A percentile compares a stretch with the other conserved stretches of the same genome.
These are phyloP conservation scores for Boletus reticuloceps DNA, from an alignment of 768 basidiomycete species.

Conservation along the genomic window DNA sequence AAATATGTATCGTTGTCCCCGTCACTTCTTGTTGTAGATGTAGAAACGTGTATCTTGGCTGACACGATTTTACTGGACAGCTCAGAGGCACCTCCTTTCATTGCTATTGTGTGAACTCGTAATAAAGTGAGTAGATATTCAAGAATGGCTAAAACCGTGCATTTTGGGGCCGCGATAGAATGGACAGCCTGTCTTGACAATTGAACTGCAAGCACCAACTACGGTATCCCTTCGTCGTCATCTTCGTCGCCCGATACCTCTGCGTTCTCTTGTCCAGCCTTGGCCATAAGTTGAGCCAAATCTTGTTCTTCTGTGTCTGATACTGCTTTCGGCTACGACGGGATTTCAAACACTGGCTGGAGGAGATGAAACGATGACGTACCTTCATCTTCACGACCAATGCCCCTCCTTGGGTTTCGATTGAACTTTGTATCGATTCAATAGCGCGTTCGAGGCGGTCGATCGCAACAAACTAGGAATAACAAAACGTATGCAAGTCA, in stretches of 20 bases:
- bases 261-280: slow-evolving; percentile 89
- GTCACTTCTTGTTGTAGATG: too few species aligned
- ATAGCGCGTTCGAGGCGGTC: slow-evolving; percentile 93
- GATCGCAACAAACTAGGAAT: slow-evolving; percentile 71
- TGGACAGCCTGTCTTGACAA: too few species aligned
- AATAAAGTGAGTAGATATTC: too few species aligned
- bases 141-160: too few species aligned
- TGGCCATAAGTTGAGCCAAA: slow-evolving; percentile 94
- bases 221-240: slow-evolving; percentile 54
- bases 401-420: slow-evolving; percentile 81
- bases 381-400: slow-evolving; percentile 98
- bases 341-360: neutral
- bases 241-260: slow-evolving; percentile 96
- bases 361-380: neutral
- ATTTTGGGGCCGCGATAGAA: too few species aligned
- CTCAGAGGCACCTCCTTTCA: too few species aligned
- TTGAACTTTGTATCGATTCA: slow-evolving; percentile 81
- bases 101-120: too few species aligned
- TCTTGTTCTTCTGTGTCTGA: slow-evolving; percentile 98
- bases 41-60: too few species aligned
- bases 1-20: too few species aligned
- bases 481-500: neutral
- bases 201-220: too few species aligned
- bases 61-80: too few species aligned
- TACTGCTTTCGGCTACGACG: slow-evolving; percentile 86